Evolutionary conservation across 805 yeast species (phyloP).

Genomic region (Saccharomycopsis fermentans): DNA sequence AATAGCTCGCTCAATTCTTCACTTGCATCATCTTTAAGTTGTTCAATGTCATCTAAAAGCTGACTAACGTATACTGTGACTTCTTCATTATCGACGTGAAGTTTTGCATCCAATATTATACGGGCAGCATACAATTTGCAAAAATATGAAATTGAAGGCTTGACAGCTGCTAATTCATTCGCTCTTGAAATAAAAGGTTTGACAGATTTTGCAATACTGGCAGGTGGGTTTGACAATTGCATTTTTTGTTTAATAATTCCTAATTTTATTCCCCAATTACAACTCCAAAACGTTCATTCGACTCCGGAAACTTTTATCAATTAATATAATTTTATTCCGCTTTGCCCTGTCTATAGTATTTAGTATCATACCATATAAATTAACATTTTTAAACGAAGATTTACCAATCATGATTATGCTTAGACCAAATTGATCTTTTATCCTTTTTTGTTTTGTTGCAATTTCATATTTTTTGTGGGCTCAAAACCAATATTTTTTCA

Average conservation of each 20-base stretch:
- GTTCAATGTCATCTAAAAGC: conserved; percentile 65
- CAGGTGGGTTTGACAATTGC: conserved; percentile 21
- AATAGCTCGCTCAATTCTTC: conserved; percentile 39
- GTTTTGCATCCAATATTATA: conserved; percentile 46
- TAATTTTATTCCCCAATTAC: too few species aligned
- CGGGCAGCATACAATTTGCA: conserved; percentile 69
- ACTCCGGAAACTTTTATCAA: too few species aligned
- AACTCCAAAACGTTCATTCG: too few species aligned
- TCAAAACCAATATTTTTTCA: too few species aligned
- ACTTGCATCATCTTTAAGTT: conserved; percentile 31
- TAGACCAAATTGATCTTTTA: too few species aligned
- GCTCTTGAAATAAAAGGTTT: conserved; percentile 44
- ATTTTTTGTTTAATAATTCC: background rate
- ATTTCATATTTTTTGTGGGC: too few species aligned
- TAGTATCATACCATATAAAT: too few species aligned
- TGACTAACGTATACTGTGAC: conserved; percentile 49
- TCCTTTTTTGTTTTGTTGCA: too few species aligned
- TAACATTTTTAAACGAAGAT: too few species aligned
- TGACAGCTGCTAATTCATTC: conserved; percentile 42
- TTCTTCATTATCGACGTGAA: conserved; percentile 47
- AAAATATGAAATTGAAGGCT: conserved; percentile 65
- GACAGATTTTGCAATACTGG: conserved; percentile 27
- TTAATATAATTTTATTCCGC: too few species aligned
- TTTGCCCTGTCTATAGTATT: too few species aligned
- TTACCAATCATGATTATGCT: too few species aligned